These are phyloP conservation scores for Micractinium sp. DNA, from an alignment of 139 green algal genomes.

Conservation along the genomic window DNA sequence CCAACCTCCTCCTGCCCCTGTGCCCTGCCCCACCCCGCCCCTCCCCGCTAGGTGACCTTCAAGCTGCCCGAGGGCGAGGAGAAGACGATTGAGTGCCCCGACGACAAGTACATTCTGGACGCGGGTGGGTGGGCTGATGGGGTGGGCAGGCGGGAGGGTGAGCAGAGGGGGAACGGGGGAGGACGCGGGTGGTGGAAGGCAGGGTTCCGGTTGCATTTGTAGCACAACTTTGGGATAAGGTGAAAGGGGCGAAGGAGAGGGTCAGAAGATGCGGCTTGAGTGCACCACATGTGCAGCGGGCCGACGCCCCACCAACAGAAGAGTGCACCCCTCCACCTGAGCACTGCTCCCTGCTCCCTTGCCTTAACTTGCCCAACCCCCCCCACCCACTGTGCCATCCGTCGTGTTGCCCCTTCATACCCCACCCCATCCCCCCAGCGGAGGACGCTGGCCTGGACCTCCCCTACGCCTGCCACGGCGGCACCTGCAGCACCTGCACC, in stretches of 20 bases:
- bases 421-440: background rate
- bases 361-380: background rate
- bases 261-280: no score
- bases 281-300: no score
- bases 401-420: background rate
- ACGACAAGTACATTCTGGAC: constrained; percentile 26
- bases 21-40: no score
- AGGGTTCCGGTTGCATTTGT: no score
- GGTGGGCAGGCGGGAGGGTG: no score
- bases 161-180: no score
- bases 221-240: no score
- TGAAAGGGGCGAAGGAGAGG: background rate
- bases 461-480: constrained; percentile 88
- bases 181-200: no score
- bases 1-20: no score
- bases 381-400: no score
- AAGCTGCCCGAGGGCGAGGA: background rate
- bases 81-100: constrained; percentile 1
- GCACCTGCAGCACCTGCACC: constrained; percentile 74
- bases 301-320: no score
- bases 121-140: background rate
- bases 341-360: background rate
- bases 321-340: no score
- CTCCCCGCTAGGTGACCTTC: constrained; percentile 5
- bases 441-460: constrained; percentile 83